Evolutionary conservation across 257 asterid species (phyloP).

Genomic region (Primulina eburnea): DNA sequence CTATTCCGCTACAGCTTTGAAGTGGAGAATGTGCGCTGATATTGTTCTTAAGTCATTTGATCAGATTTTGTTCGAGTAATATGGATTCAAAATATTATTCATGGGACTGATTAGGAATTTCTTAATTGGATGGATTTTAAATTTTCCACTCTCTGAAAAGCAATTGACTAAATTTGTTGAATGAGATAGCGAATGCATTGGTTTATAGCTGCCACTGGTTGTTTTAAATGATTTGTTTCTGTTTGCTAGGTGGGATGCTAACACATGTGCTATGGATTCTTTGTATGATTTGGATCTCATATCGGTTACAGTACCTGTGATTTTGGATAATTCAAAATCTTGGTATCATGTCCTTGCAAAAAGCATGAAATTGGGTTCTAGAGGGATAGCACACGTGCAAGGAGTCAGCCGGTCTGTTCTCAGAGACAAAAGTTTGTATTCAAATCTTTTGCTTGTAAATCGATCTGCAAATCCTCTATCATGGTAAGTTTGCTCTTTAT

Average conservation of each 20-base stretch:
- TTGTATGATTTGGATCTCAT: slow-evolving; percentile 80
- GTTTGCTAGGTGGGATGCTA: slow-evolving; percentile 70
- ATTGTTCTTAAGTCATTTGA: slow-evolving; percentile 3
- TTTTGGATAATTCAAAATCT: slow-evolving; percentile 75
- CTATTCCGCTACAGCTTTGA: neutral
- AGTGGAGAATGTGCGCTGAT: slow-evolving; percentile 9
- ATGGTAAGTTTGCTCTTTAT: slow-evolving; percentile 48
- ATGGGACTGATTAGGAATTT: neutral
- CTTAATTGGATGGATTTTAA: neutral
- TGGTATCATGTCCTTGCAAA: slow-evolving; percentile 87
- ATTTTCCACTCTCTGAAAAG: neutral
- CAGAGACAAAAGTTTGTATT: slow-evolving; percentile 48
- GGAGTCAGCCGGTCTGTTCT: slow-evolving; percentile 70
- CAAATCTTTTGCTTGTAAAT: slow-evolving; percentile 78
- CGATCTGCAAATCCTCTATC: slow-evolving; percentile 93
- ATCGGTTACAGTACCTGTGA: slow-evolving; percentile 68
- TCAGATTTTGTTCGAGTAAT: slow-evolving; percentile 1
- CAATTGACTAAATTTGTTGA: neutral
- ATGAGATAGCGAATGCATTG: neutral
- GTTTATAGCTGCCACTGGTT: neutral
- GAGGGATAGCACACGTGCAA: slow-evolving; percentile 81
- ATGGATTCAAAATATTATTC: neutral
- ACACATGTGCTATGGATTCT: slow-evolving; percentile 72
- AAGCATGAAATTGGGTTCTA: slow-evolving; percentile 87
- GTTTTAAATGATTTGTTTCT: slow-evolving; percentile 4